Base-by-base conservation (phyloP, 1,139 yeast species). In the Suhomyces choctaworum region DNA sequence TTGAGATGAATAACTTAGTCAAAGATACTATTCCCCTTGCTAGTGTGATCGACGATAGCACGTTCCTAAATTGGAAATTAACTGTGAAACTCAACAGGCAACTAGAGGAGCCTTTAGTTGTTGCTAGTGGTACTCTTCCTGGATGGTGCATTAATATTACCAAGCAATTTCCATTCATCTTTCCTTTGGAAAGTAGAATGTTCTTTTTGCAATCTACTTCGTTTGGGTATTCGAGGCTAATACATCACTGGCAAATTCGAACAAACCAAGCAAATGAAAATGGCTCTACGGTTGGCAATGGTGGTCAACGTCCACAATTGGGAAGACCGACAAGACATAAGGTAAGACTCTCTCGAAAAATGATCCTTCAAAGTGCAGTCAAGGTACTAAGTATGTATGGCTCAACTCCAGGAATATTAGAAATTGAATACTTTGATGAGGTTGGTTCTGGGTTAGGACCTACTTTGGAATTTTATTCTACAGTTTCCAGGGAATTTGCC, bases 371-470 rank as follows among this genome's bases (percentile, higher is more conserved):
- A 48, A 83, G 95, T 46, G 95, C 96, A 0, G 62, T 85, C 30
- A 87, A 87, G 51, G 85, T 90, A 1, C 68, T 92, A 62, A 82
- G 79, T 26, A 66, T 78, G 37, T 84, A 88, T 56, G 96, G 95
- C 0, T 64, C 88, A 0, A 76, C 83, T 12, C 92, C 96, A 0
- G 85, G 89, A 24, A 70, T 87, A 6, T 64, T 92, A 29, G 97
- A 92, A 50, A 82, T 92, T 40, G 97, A 90, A 54, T 92, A 85
- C 52, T 81, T 76, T 47, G 90, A 84, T 49, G 98, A 92, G 56
- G 96, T 76, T n/a, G 98, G 98, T 9, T 83, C 96, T 1, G 98
- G 98, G 0, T 64, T 89, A 33, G 98, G 98, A 0, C 98, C 98
- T 2, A 92, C 98, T 0, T 68, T 90, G 43, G 98, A 92, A 58